Conservation (phyloP, 768 basidiomycete species). For the Krasilnikovozyma curviuscula region DNA sequence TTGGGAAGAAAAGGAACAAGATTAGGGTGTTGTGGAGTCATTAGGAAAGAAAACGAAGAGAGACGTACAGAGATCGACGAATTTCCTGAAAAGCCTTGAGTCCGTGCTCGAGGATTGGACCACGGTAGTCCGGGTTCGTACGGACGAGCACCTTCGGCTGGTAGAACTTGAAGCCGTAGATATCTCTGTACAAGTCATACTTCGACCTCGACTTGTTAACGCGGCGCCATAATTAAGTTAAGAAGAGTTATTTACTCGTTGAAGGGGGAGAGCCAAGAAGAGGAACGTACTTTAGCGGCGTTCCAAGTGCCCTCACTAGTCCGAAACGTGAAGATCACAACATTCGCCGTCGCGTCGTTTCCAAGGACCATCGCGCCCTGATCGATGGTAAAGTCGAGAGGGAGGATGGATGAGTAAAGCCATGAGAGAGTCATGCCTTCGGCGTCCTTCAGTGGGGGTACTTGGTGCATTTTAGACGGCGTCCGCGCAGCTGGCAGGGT, state of each 20-base stretch:
- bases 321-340: conserved; percentile 65
- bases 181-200: conserved; percentile 64
- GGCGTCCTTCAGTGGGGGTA: not conserved
- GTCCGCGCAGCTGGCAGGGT: not conserved
- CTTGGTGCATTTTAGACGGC: not conserved
- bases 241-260: not conserved
- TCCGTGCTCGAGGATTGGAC: conserved; percentile 48
- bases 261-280: not conserved
- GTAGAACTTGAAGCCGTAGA: conserved; percentile 51
- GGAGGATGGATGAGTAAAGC: not conserved
- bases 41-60: not conserved
- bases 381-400: conserved; percentile 1
- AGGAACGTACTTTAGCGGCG: conserved; percentile 43
- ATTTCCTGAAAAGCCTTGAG: conserved; percentile 41
- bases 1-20: not conserved
- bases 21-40: conserved; percentile 11
- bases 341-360: conserved; percentile 61
- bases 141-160: conserved; percentile 44
- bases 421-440: not conserved
- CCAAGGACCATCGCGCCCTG: conserved; percentile 61
- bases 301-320: conserved; percentile 62
- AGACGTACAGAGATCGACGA: conserved; percentile 25
- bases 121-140: conserved; percentile 56
- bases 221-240: not conserved
- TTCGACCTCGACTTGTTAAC: conserved; percentile 60